Evolutionary conservation across 768 basidiomycete species (phyloP).

Genomic region (Punctularia strigosozonata): DNA sequence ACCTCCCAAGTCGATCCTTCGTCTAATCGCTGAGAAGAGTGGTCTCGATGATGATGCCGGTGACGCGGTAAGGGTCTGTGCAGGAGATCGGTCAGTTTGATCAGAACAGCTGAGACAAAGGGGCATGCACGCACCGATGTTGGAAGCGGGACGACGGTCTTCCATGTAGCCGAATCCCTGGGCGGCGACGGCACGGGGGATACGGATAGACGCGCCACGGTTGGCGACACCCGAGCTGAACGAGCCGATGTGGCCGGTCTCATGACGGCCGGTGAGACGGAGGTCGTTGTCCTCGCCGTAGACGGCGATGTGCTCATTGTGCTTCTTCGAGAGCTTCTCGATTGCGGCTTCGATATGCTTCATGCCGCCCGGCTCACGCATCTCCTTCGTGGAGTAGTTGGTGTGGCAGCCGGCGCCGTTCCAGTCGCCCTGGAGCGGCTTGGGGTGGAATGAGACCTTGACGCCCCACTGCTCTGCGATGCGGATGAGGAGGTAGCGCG

Average conservation of each 20-base stretch:
- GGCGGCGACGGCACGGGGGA: constrained; percentile 85
- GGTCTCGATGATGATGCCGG: constrained; percentile 80
- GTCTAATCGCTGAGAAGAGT: constrained; percentile 54
- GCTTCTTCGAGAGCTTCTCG: constrained; percentile 82
- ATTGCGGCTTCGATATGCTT: constrained; percentile 87
- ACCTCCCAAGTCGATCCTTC: no score
- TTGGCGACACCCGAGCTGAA: constrained; percentile 96
- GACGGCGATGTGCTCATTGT: constrained; percentile 92
- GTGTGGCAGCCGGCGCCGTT: constrained; percentile 99
- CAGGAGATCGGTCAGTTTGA: constrained; percentile 5
- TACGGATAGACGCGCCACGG: constrained; percentile 94
- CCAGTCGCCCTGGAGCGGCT: constrained; percentile 95
- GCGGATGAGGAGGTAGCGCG: constrained; percentile 90
- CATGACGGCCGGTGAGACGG: constrained; percentile 91
- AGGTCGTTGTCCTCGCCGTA: constrained; percentile 98
- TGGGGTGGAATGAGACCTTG: constrained; percentile 99
- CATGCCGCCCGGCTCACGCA: constrained; percentile 92
- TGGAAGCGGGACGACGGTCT: constrained; percentile 95
- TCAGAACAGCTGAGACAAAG: constrained; percentile 2
- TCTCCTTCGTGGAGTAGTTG: constrained; percentile 91
- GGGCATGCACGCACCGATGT: constrained; percentile 64
- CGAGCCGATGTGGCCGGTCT: constrained; percentile 86
- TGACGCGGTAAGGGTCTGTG: constrained; percentile 91
- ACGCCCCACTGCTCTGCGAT: constrained; percentile 96
- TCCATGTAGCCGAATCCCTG: constrained; percentile 95